A percentile compares a stretch with the other conserved stretches of the same genome.
Evolutionary conservation across 2,329 filamentous ascomycete genomes (phyloP).

Genomic region (Fusarium musae): DNA sequence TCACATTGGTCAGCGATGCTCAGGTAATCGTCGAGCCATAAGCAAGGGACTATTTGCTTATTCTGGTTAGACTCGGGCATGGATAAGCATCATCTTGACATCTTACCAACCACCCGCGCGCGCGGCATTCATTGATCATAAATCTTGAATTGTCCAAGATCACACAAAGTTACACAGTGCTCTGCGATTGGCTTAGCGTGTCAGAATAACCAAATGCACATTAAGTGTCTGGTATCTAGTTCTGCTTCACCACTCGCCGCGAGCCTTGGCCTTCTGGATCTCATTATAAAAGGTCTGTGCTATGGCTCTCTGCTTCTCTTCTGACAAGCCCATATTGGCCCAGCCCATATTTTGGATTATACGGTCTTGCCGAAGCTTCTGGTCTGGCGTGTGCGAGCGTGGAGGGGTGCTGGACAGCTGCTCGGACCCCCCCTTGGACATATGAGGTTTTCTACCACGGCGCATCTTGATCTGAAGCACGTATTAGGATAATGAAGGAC

Average conservation of each 20-base stretch:
- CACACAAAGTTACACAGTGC: neutral
- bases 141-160: accelerated
- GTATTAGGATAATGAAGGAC: accelerated
- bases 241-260: neutral
- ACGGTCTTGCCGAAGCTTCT: neutral
- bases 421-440: neutral
- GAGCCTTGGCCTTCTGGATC: neutral
- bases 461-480: accelerated
- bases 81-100: neutral
- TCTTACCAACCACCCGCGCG: no score
- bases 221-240: no score
- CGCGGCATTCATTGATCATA: accelerated
- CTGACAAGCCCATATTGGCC: accelerated
- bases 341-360: neutral
- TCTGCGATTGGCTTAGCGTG: neutral
- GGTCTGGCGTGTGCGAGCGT: neutral
- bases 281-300: neutral
- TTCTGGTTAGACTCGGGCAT: neutral
- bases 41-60: neutral
- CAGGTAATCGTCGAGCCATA: neutral
- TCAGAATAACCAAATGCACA: no score
- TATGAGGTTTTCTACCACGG: no score
- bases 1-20: constrained; percentile 6
- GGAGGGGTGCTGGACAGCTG: neutral
- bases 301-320: neutral